Evolutionary conservation across 2,329 filamentous ascomycete genomes (phyloP), one percentile per base, ranked within the genome.

Genomic region (Clarireedia homoeocarpa): DNA sequence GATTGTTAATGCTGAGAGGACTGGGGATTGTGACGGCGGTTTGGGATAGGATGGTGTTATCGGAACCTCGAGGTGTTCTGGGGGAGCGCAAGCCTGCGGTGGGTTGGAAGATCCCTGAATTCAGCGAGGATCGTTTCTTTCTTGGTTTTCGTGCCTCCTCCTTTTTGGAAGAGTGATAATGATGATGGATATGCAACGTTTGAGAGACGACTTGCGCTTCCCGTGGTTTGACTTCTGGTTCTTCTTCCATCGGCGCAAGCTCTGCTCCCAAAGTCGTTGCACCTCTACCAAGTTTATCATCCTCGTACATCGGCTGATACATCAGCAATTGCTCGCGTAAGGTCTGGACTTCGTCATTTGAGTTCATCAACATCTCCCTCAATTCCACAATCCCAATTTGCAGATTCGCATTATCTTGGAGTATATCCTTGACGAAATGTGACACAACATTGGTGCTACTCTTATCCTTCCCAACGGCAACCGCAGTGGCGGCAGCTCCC

Each of bases 331-430:
- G 89, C 59, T 95, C 89, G 26, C 92, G 80, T 20, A 99, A 73
- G 45, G 81, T 82, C 69, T 96, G 90, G 3, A 97, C 94, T 72
- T 99, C 92, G 65, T 96, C 89, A 66, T 97, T 95, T 3, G 92
- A 96, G 68, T 83, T 91, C 66, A 90, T 81, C 23, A 99, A 78
- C 83, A 99, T 85, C 69, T 96, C 91, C 17, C 91, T 81, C 48
- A 99, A 74, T 73, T 99, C 94, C 52, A 91, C 83, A 58, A 97
- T 95, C 15, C 91, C 91, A 60, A 94, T 80, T 70, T 99, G 94
- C 46, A 99, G 75, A 64, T 90, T 96, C 9, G 91, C 90, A 67
- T 99, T 99, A 70, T 99, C 94, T 66, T 95, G 86, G 17, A 99
- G 76, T 55, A 99, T 88, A 69, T 97, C 94, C 63, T 91, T 90